Conservation (phyloP, 768 basidiomycete genomes). For the Suillus subluteus region DNA sequence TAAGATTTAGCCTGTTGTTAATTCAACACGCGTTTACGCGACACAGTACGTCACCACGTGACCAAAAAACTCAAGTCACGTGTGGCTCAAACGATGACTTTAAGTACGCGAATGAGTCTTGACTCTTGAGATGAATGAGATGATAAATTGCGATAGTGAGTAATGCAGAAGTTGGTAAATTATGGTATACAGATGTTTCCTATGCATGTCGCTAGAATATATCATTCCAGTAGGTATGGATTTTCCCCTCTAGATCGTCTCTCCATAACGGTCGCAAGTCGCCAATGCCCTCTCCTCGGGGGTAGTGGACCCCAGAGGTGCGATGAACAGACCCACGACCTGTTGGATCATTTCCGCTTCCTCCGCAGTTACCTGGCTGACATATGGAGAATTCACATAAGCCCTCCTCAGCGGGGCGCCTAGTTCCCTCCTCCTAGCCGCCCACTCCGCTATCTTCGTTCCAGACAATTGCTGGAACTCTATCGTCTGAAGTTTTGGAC, state of each 20-base stretch:
- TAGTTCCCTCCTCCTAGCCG: constrained; percentile 37
- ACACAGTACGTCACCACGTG: constrained; percentile 30
- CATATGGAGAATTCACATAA: constrained; percentile 46
- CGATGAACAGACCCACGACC: constrained; percentile 27
- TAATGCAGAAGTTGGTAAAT: background rate
- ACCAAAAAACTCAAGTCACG: constrained; percentile 23
- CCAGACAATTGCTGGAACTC: constrained; percentile 48
- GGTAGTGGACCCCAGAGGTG: constrained; percentile 43
- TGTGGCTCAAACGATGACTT: background rate
- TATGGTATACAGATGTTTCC: constrained; percentile 7
- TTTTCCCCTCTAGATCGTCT: background rate
- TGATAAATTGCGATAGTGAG: background rate
- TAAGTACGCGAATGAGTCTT: background rate
- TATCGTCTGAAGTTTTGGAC: constrained; percentile 48
- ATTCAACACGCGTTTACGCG: constrained; percentile 20
- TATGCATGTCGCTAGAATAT: background rate
- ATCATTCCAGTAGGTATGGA: background rate
- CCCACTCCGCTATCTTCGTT: constrained; percentile 39
- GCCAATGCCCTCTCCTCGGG: constrained; percentile 47
- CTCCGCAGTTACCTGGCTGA: constrained; percentile 25
- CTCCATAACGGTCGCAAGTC: constrained; percentile 15
- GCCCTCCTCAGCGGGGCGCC: constrained; percentile 52
- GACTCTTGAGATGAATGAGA: background rate
- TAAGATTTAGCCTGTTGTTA: constrained; percentile 15
- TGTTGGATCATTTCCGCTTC: constrained; percentile 16